Percentiles rank a stretch among this genome's conserved stretches.
phyloP scores from a whole-genome alignment of 169 alveolate species.

The Cyclospora cayetanensis region DNA sequence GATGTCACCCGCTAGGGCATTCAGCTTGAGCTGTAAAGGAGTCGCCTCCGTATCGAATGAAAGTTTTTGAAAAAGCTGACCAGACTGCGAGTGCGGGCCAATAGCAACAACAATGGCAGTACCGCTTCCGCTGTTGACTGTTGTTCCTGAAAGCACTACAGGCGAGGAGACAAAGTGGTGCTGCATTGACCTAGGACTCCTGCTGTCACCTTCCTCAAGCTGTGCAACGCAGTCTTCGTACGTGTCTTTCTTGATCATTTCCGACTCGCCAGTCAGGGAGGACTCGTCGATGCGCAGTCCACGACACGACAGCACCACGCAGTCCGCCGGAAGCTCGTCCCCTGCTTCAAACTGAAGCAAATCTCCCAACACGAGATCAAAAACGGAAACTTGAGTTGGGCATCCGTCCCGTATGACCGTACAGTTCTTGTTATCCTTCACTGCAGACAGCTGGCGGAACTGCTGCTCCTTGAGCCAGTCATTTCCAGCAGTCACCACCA shows the following conservation, averaged over 20 bases:
- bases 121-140: constrained; percentile 88
- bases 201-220: constrained; percentile 49
- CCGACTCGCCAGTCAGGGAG: constrained; percentile 92
- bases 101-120: constrained; percentile 85
- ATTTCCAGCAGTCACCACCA: constrained; percentile 86
- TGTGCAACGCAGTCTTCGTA: constrained; percentile 75
- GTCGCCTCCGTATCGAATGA: constrained; percentile 80
- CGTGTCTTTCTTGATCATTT: constrained; percentile 80
- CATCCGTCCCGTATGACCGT: constrained; percentile 76
- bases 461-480: constrained; percentile 90
- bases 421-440: constrained; percentile 74
- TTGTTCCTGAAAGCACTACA: constrained; percentile 87
- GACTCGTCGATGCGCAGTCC: constrained; percentile 88
- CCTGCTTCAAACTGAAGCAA: constrained; percentile 86
- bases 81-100: constrained; percentile 84
- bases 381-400: constrained; percentile 74
- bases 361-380: constrained; percentile 91
- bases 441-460: constrained; percentile 85
- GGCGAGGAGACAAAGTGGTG: constrained; percentile 84
- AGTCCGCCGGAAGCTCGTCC: constrained; percentile 79
- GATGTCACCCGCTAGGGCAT: constrained; percentile 84
- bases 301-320: constrained; percentile 82
- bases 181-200: constrained; percentile 62
- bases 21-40: constrained; percentile 85
- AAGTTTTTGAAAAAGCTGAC: constrained; percentile 77